Evolutionary conservation across 2,329 filamentous ascomycete genomes (phyloP), one percentile per base, ranked within the genome.

Genomic region (Fusarium sp.): DNA sequence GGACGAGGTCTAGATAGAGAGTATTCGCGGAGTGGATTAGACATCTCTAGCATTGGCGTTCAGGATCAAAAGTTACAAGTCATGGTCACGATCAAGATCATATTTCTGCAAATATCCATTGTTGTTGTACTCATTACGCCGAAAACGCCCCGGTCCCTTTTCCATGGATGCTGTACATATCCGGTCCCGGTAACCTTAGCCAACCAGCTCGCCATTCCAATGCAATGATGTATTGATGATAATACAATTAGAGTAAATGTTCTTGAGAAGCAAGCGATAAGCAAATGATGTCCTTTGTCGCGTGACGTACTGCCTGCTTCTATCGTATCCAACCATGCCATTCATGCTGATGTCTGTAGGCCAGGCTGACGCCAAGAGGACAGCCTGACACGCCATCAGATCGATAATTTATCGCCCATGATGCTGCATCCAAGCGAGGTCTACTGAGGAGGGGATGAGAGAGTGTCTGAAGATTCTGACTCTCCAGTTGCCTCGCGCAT

Each of bases 381-480:
- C n/a, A 58, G 22, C 26, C 33, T 60, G 28, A 44, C 35, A 38
- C 36, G 42, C 47, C 38, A 48, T 38, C n/a, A 26, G 53, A 38
- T 30, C 35, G 42, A 48, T 59, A 22, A 55, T 57, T 35, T 33
- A 64, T 57, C 57, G 42, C 39, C 22, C 35, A 59, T 42, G 26
- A 66, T 61, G 44, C 39, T 50, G 31, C 33, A 31, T 12, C 51
- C n/a, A 48, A 44, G n/a, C 16, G 41, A 51, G 38, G 15, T 35
- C 38, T 74, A 74, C 50, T 63, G 72, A 31, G 86, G 86, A 24
- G 88, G 88, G 22, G 88, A 89, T 2, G 88, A 90, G 66, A 89
- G 78, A 1, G 86, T 86, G 24, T 85, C 88, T 2, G 87, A 89
- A 44, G 87, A 89, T 75, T 90, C 88, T 22, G 87, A 89, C 69